Evolutionary conservation across 768 basidiomycete genomes (phyloP), one percentile per base, ranked within the genome.

Genomic region (Calocybe gangraenosa): DNA sequence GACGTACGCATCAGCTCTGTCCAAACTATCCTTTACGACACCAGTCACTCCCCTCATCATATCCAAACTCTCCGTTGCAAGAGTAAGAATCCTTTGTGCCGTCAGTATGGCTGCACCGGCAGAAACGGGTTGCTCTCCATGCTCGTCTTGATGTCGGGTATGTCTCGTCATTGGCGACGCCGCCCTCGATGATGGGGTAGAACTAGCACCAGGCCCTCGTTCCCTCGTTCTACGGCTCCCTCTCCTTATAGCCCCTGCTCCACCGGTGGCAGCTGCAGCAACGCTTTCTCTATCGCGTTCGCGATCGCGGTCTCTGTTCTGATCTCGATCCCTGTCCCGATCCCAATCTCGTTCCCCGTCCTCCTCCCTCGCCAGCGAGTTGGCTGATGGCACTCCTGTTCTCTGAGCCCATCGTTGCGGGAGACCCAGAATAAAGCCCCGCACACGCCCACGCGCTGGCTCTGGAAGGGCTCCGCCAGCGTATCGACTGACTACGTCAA

Each of bases 31-130:
- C 56, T 82, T 85, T 49, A 94, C 86, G 18, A 94, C 89, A 3
- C 79, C 75, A n/a, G 89, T 89, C 21, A 93, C 89, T 21, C 87
- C 81, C 21, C 84, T 73, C 74, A 95, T 82, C 90, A 93, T 94
- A 58, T 95, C 92, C 63, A 95, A 58, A 58, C 91, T 92, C 69
- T 95, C 93, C 11, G 86, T 87, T 10, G 92, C 91, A 7, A 95
- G 78, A 7, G 83, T 81, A 53, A 95, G 61, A 15, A 95, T 83
- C 40, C 86, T 70, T 60, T 89, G 85, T 8, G 92, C 88, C 21
- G 91, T 86, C 13, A 81, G 73, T 18, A 79, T 73, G 2, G 87
- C 88, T 5, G 80, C 69, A 28, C 78, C 71, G 0, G 77, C 73
- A 37, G 70, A 65, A 15, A 69, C 58, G 7, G 48, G 37, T 28